A percentile compares a stretch with the other conserved stretches of the same genome.
phyloP scores from a whole-genome alignment of 75 land plant species.

The Isoetes taiwanensis region DNA sequence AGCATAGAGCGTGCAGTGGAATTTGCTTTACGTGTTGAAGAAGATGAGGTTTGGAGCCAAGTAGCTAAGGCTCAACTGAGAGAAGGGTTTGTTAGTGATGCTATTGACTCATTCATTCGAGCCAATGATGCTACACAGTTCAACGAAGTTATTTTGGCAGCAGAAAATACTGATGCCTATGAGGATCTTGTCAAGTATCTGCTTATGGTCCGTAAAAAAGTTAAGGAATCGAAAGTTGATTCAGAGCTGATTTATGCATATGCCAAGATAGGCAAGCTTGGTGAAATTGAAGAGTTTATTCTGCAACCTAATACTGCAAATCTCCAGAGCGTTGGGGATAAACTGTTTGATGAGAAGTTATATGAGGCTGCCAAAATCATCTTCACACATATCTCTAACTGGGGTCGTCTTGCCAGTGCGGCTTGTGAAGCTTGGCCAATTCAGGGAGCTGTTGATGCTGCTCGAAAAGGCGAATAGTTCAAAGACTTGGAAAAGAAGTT shows the following conservation, averaged over 20 bases:
- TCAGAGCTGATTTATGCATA: slow-evolving; percentile 96
- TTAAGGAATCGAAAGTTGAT: slow-evolving; percentile 90
- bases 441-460: slow-evolving; percentile 99
- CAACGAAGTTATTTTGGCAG: slow-evolving; percentile 72
- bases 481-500: slow-evolving; percentile 94
- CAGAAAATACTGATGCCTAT: slow-evolving; percentile 54
- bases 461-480: slow-evolving; percentile 83
- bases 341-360: slow-evolving; percentile 76
- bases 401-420: slow-evolving; percentile 82
- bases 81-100: slow-evolving; percentile 92
- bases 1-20: slow-evolving; percentile 94
- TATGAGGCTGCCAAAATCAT: slow-evolving; percentile 97
- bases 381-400: slow-evolving; percentile 88
- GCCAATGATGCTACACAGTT: slow-evolving; percentile 95
- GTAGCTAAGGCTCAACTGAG: slow-evolving; percentile 94
- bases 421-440: slow-evolving; percentile 77
- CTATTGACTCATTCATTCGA: slow-evolving; percentile 96
- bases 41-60: slow-evolving; percentile 99
- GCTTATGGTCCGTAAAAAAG: slow-evolving; percentile 88
- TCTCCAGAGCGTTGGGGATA: slow-evolving; percentile 90
- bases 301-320: slow-evolving; percentile 96
- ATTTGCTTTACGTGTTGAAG: slow-evolving; percentile 96
- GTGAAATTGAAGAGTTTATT: slow-evolving; percentile 95
- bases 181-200: slow-evolving; percentile 84
- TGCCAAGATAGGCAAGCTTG: slow-evolving; percentile 83